A percentile compares a stretch with the other conserved stretches of the same genome.
phyloP scores from a whole-genome alignment of 1,139 yeast genomes.

The Scheffersomyces insectosa region DNA sequence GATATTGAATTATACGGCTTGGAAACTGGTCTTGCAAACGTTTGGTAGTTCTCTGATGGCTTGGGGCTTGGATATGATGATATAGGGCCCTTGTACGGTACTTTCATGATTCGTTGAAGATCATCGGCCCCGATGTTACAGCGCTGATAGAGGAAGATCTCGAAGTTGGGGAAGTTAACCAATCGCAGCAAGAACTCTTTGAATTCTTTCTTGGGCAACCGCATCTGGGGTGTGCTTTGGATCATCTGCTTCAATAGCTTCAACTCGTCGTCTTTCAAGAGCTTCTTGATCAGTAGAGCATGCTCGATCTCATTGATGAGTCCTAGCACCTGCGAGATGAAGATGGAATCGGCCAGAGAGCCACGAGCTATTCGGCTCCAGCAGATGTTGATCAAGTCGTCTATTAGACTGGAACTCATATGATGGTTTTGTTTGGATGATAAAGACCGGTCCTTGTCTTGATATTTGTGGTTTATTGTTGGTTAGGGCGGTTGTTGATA shows the following conservation, averaged over 20 bases:
- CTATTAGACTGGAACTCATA: conserved; percentile 13
- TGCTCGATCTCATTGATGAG: conserved; percentile 30
- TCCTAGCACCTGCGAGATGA: conserved; percentile 26
- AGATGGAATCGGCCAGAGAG: conserved; percentile 20
- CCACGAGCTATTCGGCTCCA: conserved; percentile 24
- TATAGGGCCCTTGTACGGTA: not conserved
- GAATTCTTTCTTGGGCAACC: conserved; percentile 28
- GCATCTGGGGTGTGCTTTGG: conserved; percentile 26
- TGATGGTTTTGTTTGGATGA: conserved; percentile 1
- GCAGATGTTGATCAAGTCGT: conserved; percentile 22
- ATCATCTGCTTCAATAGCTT: conserved; percentile 27
- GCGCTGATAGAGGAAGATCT: conserved; percentile 26
- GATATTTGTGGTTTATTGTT: too few species aligned
- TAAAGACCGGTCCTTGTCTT: not conserved
- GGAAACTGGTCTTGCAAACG: not conserved
- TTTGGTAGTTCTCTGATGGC: conserved; percentile 1
- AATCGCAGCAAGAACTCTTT: conserved; percentile 30
- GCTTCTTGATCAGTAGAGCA: conserved; percentile 18
- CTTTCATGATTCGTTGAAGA: conserved; percentile 4
- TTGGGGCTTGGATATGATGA: conserved; percentile 3
- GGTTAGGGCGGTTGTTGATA: too few species aligned
- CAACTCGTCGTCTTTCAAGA: conserved; percentile 29
- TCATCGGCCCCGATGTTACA: conserved; percentile 18
- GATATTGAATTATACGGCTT: conserved; percentile 1
- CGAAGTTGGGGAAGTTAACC: conserved; percentile 23